Conservation (phyloP, 257 asterid species). For the Gentiana straminea region DNA sequence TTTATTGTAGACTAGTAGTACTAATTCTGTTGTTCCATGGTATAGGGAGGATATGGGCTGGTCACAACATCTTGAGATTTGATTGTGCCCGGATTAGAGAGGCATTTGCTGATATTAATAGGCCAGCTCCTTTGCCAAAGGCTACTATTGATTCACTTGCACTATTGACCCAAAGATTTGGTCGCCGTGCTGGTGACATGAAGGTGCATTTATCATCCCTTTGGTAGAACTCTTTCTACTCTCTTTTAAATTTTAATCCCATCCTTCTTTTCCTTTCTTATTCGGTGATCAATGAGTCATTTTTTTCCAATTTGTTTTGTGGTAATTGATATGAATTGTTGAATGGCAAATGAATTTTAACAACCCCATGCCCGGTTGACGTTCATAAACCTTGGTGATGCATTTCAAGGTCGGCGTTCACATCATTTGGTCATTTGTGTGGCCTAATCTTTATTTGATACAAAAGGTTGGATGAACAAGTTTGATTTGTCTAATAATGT, state of each 20-base stretch:
- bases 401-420: too few relatives aligned
- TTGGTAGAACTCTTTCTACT: neutral
- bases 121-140: slow-evolving; percentile 21
- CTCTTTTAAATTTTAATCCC: too few relatives aligned
- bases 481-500: too few relatives aligned
- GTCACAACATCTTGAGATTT: slow-evolving; percentile 22
- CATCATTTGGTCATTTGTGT: too few relatives aligned
- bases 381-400: too few relatives aligned
- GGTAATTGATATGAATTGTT: neutral
- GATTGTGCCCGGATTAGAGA: slow-evolving; percentile 21
- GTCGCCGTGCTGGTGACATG: slow-evolving; percentile 28
- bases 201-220: slow-evolving; percentile 12
- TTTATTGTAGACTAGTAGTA: neutral
- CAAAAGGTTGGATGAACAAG: too few relatives aligned
- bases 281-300: neutral
- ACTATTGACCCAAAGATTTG: slow-evolving; percentile 19
- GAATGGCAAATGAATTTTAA: neutral
- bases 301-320: neutral
- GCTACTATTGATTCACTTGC: slow-evolving; percentile 24
- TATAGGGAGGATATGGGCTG: slow-evolving; percentile 24
- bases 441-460: too few relatives aligned
- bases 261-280: neutral
- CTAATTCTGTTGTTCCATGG: neutral
- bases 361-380: neutral
- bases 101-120: slow-evolving; percentile 22